Base-by-base conservation (phyloP, 2,329 filamentous ascomycete species). In the Westerdykella ornata region DNA sequence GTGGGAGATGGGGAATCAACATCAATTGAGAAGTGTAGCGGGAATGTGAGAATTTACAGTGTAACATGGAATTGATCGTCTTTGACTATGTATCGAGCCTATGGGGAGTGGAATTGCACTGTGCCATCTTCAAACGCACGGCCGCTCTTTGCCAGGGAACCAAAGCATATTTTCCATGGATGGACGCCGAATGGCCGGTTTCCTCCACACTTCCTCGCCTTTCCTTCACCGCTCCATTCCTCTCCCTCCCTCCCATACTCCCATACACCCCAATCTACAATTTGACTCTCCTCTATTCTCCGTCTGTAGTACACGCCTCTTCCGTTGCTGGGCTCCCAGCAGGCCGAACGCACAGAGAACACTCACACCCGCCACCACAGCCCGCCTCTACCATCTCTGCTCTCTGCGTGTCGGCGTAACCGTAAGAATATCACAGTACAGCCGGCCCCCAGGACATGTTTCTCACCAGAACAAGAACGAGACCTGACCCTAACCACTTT, bases 401-500 rank as follows among this genome's bases (percentile, higher is more conserved):
- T n/a, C 30, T 33, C 30, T 39, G 47, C 46, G 52, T 46, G 44
- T 51, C 49, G 47, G 53, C 55, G 46, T 47, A 59, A 56, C 56
- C 64, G 74, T 78, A 77, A 78, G 75, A 72, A 60, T n/a, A n/a
- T n/a, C n/a, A n/a, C n/a, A n/a, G n/a, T 66, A 63, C 72, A 68
- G 60, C 57, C 65, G 67, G 62, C 65, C 65, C 65, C 54, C 52
- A 63, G 68, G 69, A 73, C 71, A 79, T 78, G 75, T 71, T 70
- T 75, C 77, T 80, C 72, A 80, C 76, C 68, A 73, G 58, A 57
- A 66, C 69, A 68, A 65, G 65, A 77, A 77, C 69, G 70, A 55
- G 65, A 33, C 30, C 30, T 69, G 75, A 84, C 67, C 75, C 80
- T 52, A 77, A 88, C 69, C 80, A 80, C 56, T 95, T 95, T 59